These are phyloP conservation scores for Takakia lepidozioides DNA, from an alignment of 225 moss, liverwort and hornwort species.

Conservation along the genomic window DNA sequence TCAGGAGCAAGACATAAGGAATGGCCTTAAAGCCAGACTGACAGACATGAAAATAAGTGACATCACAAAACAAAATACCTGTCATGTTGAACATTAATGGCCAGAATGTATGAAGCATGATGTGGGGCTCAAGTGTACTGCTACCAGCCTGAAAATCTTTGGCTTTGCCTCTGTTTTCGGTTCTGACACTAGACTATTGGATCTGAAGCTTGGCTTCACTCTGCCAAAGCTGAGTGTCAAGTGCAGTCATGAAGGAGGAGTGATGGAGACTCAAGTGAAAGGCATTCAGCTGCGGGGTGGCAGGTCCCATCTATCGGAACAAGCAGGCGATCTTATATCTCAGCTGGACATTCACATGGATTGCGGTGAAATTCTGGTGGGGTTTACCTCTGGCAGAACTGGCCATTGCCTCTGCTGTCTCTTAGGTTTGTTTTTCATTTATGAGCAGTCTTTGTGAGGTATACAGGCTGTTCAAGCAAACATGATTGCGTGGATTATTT, in stretches of 20 bases:
- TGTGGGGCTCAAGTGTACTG: too few relatives aligned
- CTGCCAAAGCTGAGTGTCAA: conserved; percentile 56
- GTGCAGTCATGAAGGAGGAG: conserved; percentile 63
- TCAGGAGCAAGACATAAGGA: too few relatives aligned
- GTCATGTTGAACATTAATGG: too few relatives aligned
- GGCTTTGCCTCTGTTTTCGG: conserved; percentile 4
- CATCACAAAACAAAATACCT: too few relatives aligned
- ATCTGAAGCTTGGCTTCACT: conserved; percentile 55
- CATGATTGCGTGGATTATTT: too few relatives aligned
- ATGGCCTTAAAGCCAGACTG: too few relatives aligned
- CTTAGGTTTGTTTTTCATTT: background rate
- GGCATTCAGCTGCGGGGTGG: conserved; percentile 57
- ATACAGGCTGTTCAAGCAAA: too few relatives aligned
- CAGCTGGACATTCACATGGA: conserved; percentile 58
- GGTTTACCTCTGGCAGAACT: background rate
- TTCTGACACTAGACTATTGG: too few relatives aligned
- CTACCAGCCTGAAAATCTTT: too few relatives aligned
- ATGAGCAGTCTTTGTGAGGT: too few relatives aligned
- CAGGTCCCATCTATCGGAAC: conserved; percentile 41
- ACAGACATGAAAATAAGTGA: too few relatives aligned
- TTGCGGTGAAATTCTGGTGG: conserved; percentile 65
- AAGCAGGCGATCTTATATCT: conserved; percentile 37
- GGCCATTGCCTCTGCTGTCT: background rate
- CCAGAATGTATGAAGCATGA: too few relatives aligned
- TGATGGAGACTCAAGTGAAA: conserved; percentile 61